Evolutionary conservation across 179 eudicot species (phyloP).

Genomic region (Sideroxylon spinosum): DNA sequence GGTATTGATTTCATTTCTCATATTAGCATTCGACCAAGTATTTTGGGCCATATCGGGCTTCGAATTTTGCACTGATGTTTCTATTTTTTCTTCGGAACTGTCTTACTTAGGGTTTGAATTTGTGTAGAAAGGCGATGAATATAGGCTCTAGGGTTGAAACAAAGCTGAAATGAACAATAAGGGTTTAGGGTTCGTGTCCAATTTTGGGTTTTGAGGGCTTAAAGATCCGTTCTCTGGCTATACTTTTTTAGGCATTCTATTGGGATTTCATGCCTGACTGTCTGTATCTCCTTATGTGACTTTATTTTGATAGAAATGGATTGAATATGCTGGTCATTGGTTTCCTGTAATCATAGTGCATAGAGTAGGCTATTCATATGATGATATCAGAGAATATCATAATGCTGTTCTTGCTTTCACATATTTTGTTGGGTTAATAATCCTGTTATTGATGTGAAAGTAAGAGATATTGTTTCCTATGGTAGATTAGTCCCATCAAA

Average conservation of each 20-base stretch:
- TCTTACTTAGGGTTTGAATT: background rate
- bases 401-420: background rate
- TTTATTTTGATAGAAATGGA: background rate
- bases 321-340: background rate
- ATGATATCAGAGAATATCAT: no score
- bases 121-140: background rate
- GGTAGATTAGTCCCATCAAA: background rate
- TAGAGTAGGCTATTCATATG: background rate
- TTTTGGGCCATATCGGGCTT: background rate
- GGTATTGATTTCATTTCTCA: background rate
- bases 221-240: background rate
- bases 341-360: background rate
- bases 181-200: constrained; percentile 24
- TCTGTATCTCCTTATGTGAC: background rate
- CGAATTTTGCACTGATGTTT: background rate
- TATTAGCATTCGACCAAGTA: background rate
- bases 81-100: background rate
- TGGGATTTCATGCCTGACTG: background rate
- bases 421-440: background rate
- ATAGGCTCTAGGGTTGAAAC: background rate
- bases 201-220: background rate
- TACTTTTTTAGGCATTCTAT: background rate
- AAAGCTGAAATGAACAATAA: background rate
- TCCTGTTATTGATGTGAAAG: background rate
- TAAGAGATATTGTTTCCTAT: background rate